These are phyloP conservation scores for Kodamaea sp. DNA, from an alignment of 1,139 yeast genomes.

Conservation along the genomic window DNA sequence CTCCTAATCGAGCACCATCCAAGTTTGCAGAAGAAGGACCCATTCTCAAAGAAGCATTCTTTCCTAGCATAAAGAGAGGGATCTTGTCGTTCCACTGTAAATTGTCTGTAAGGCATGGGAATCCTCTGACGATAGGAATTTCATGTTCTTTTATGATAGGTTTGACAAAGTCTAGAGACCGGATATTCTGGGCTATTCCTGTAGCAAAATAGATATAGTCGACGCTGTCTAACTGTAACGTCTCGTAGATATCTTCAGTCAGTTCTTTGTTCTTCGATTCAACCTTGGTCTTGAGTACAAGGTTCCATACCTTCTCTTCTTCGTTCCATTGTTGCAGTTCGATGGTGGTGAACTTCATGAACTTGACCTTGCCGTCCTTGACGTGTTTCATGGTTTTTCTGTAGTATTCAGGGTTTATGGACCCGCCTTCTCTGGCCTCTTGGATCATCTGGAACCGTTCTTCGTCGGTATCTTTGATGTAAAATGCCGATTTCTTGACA, in stretches of 20 bases:
- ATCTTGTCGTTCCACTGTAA: conserved; percentile 42
- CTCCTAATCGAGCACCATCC: conserved; percentile 51
- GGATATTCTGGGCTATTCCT: conserved; percentile 38
- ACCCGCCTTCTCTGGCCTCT: conserved; percentile 50
- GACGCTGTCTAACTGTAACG: conserved; percentile 14
- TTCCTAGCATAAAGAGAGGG: conserved; percentile 47
- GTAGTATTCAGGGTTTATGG: conserved; percentile 49
- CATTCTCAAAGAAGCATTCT: conserved; percentile 44
- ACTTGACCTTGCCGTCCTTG: conserved; percentile 27
- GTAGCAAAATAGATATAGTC: conserved; percentile 49
- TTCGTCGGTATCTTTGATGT: conserved; percentile 44
- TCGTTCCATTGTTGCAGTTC: conserved; percentile 23
- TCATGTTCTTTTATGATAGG: conserved; percentile 27
- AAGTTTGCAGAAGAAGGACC: conserved; percentile 54
- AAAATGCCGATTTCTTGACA: conserved; percentile 43
- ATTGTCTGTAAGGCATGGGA: conserved; percentile 48
- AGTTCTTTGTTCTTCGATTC: conserved; percentile 7
- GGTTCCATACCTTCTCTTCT: conserved; percentile 15
- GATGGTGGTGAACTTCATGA: conserved; percentile 27
- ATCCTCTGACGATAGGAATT: conserved; percentile 36
- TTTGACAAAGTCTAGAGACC: conserved; percentile 30
- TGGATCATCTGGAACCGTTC: conserved; percentile 43
- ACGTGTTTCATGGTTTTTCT: conserved; percentile 32
- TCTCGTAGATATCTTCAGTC: conserved; percentile 9
- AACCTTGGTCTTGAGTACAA: conserved; percentile 7